phyloP scores from a whole-genome alignment of 2,329 filamentous ascomycete genomes.

The Cytospora schulzeri region DNA sequence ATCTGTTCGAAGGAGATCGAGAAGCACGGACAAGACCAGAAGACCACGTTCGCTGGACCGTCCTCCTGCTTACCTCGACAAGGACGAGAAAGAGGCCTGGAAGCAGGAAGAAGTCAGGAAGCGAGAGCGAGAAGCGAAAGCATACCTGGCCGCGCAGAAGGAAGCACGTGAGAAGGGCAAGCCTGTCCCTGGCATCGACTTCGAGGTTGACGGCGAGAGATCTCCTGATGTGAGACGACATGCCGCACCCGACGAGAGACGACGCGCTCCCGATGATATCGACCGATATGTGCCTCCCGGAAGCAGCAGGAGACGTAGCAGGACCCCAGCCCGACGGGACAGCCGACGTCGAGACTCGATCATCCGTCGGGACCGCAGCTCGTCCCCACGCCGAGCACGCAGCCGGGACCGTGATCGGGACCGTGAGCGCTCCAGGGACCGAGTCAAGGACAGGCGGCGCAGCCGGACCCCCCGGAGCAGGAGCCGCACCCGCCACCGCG shows the following conservation, averaged over 20 bases:
- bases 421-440: conserved; percentile 25
- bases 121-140: conserved; percentile 65
- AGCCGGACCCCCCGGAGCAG: conserved; percentile 33
- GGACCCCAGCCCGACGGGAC: conserved; percentile 5
- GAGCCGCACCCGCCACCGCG: conserved; percentile 37
- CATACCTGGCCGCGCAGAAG: conserved; percentile 63
- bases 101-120: conserved; percentile 65
- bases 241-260: conserved; percentile 44
- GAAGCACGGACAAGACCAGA: conserved; percentile 38
- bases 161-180: conserved; percentile 62
- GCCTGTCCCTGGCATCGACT: conserved; percentile 60
- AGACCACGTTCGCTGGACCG: conserved; percentile 40
- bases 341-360: conserved; percentile 22
- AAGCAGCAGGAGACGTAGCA: not conserved
- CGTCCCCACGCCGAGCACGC: conserved; percentile 13
- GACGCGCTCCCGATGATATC: conserved; percentile 44
- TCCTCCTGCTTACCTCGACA: conserved; percentile 43
- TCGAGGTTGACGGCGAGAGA: conserved; percentile 48
- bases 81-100: conserved; percentile 56
- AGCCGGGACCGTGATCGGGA: conserved; percentile 17
- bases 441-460: conserved; percentile 28
- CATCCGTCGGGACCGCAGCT: conserved; percentile 21
- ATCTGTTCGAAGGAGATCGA: conserved; percentile 24
- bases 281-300: conserved; percentile 50
- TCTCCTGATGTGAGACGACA: conserved; percentile 43